Percentiles rank a stretch among this genome's conserved stretches.
Conservation (phyloP, 768 basidiomycete genomes). For the Hericium alpestre region DNA sequence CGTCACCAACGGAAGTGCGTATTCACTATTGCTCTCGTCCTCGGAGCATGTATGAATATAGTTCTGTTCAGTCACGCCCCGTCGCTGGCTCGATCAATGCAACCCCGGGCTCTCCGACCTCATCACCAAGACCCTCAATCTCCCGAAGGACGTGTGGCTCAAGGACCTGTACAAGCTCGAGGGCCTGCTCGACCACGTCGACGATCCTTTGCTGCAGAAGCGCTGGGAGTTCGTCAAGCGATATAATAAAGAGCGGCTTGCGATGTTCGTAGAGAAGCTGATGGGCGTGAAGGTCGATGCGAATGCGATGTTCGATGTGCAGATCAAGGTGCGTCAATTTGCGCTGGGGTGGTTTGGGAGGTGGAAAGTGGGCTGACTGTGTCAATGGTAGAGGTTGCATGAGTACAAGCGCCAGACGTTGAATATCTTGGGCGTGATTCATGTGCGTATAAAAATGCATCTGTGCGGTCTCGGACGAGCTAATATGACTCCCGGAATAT, state of each 20-base stretch:
- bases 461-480: background rate
- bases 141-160: conserved; percentile 72
- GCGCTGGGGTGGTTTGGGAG: background rate
- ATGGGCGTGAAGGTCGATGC: conserved; percentile 66
- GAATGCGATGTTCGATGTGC: conserved; percentile 81
- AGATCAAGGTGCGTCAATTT: conserved; percentile 52
- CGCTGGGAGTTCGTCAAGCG: conserved; percentile 82
- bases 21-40: background rate
- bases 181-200: conserved; percentile 59
- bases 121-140: conserved; percentile 70
- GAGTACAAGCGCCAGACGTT: conserved; percentile 95
- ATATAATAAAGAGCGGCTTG: conserved; percentile 83
- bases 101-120: conserved; percentile 82
- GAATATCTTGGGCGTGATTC: conserved; percentile 85
- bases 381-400: conserved; percentile 58
- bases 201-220: conserved; percentile 64
- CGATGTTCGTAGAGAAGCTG: conserved; percentile 59
- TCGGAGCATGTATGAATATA: background rate
- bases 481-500: background rate
- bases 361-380: conserved; percentile 10
- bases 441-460: conserved; percentile 35
- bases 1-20: conserved; percentile 84
- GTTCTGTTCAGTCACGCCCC: conserved; percentile 63
- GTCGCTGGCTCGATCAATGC: conserved; percentile 88
- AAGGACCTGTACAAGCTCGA: conserved; percentile 74